Base-by-base conservation (phyloP, 352 stramenopile genomes). In the Peronospora destructor region DNA sequence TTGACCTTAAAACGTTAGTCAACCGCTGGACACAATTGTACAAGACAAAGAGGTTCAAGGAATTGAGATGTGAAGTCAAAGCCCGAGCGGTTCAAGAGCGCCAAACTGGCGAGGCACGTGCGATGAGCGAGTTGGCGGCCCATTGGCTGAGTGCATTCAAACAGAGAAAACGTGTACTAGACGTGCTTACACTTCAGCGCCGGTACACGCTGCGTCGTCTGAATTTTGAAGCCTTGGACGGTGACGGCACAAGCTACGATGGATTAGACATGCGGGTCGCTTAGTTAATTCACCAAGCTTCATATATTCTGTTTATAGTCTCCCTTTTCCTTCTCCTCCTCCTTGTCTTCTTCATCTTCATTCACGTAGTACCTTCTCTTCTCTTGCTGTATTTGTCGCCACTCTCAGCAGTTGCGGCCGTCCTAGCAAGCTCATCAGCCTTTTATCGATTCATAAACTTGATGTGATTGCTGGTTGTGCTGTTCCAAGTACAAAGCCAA, bases 21-120 rank as follows among this genome's bases (percentile, higher is more conserved):
- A 87, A 85, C 49, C 65, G 46, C 26, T 87, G 73, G 73, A 72
- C 77, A 16, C 53, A 71, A 29, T 30, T 81, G n/a, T 87, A 79
- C 36, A 63, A 54, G 28, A 34, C 41, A 16, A 79, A 76, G 25
- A 46, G 40, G 9, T 73, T 70, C 33, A 73, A 78, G 34, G 48
- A 76, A 16, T 43, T 87, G 5, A 61, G 66, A 40, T 56, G 59
- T 2, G 64, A 81, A 23, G 68, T 59, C 23, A 58, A 60, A 36
- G 26, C 30, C 12, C 45, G 47, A n/a, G 39, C 19, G 21, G 33
- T 14, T 21, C 17, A 45, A 33, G 44, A 36, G 6, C 23, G 43
- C 3, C 4, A 32, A 21, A 17, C 11, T 1, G 26, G 4, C 16
- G 19, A 44, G 21, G 28, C 19, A 28, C 28, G 30, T 56, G 42